These are phyloP conservation scores for Pythium sp. DNA, from an alignment of 352 stramenopile species.

Conservation along the genomic window DNA sequence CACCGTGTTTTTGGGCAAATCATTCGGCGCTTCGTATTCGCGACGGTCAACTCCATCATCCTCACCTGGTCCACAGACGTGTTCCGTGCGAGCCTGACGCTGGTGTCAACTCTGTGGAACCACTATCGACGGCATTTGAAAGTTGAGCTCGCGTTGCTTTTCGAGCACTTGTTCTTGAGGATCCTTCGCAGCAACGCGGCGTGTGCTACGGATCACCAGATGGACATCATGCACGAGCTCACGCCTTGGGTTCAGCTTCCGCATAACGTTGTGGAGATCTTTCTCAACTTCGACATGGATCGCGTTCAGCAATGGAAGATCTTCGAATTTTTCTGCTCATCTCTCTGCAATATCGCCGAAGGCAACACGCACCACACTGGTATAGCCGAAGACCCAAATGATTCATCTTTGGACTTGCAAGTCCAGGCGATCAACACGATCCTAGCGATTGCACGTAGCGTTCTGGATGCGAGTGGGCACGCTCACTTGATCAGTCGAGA, in stretches of 20 bases:
- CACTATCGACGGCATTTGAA: conserved; percentile 83
- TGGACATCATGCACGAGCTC: conserved; percentile 79
- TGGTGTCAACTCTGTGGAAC: conserved; percentile 82
- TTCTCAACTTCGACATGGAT: conserved; percentile 87
- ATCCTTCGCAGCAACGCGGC: conserved; percentile 55
- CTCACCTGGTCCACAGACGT: conserved; percentile 57
- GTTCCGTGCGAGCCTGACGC: conserved; percentile 54
- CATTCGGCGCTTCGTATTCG: conserved; percentile 72
- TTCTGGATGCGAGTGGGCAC: conserved; percentile 86
- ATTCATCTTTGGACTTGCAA: conserved; percentile 43
- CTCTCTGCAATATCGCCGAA: conserved; percentile 74
- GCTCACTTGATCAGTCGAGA: conserved; percentile 84
- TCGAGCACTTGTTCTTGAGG: conserved; percentile 78
- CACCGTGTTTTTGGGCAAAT: conserved; percentile 70
- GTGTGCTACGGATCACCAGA: conserved; percentile 52
- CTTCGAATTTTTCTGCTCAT: conserved; percentile 79
- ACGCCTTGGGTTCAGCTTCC: conserved; percentile 77
- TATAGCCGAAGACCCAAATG: conserved; percentile 33
- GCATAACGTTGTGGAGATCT: conserved; percentile 87
- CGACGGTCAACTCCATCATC: conserved; percentile 61
- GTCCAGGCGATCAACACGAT: conserved; percentile 70
- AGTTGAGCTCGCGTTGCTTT: conserved; percentile 76
- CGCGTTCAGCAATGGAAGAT: conserved; percentile 88
- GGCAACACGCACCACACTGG: conserved; percentile 25
- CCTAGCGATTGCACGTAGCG: conserved; percentile 71